A percentile compares a stretch with the other conserved stretches of the same genome.
Evolutionary conservation across 108 stramenopile species (phyloP).

Genomic region (Nitzschia sp.): DNA sequence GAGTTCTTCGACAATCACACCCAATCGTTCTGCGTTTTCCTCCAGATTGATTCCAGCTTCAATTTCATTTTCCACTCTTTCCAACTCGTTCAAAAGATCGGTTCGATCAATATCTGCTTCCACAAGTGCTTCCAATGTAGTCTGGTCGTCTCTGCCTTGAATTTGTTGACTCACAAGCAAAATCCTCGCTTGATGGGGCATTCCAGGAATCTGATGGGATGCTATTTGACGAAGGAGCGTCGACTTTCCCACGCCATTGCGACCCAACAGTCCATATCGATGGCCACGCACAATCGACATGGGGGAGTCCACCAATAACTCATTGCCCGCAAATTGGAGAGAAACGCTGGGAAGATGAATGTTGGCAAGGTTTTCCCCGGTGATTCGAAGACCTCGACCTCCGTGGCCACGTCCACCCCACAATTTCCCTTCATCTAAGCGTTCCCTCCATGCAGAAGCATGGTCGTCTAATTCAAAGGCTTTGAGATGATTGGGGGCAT

Average conservation of each 20-base stretch:
- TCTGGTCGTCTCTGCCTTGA: constrained; percentile 62
- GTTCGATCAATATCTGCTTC: constrained; percentile 64
- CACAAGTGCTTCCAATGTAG: constrained; percentile 68
- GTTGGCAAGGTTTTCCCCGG: constrained; percentile 42
- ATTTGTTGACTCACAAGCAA: constrained; percentile 81
- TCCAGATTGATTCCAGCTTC: constrained; percentile 51
- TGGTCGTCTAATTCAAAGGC: constrained; percentile 46
- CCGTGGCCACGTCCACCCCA: constrained; percentile 69
- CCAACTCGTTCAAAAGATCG: constrained; percentile 57
- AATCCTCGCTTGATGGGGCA: constrained; percentile 73
- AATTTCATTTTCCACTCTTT: constrained; percentile 51
- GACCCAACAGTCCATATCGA: constrained; percentile 66
- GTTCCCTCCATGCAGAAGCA: constrained; percentile 55
- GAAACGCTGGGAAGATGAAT: constrained; percentile 51
- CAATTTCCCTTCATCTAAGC: constrained; percentile 29
- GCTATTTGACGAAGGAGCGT: constrained; percentile 77
- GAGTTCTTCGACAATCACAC: constrained; percentile 66
- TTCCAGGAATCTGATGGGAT: constrained; percentile 69
- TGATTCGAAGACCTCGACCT: constrained; percentile 51
- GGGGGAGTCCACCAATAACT: constrained; percentile 47
- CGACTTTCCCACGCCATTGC: constrained; percentile 89
- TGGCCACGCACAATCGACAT: constrained; percentile 58
- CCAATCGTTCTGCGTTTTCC: constrained; percentile 51
- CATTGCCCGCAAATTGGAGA: constrained; percentile 50
- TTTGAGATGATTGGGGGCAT: background rate